phyloP scores from a whole-genome alignment of 2,329 filamentous ascomycete species.

The Hypoxylon sp. region DNA sequence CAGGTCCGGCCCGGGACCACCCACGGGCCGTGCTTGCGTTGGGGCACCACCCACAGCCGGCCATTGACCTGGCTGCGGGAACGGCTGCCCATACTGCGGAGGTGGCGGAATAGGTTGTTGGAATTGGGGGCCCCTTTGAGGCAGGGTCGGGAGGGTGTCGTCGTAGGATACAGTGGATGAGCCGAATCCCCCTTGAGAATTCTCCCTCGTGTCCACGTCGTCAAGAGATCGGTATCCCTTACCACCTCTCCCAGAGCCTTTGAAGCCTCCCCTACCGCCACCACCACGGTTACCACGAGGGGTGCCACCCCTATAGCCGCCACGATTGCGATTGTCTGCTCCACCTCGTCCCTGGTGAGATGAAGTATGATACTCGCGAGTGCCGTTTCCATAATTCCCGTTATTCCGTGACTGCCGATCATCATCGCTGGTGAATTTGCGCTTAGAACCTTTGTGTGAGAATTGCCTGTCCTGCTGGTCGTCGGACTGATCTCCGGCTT shows the following conservation, averaged over 20 bases:
- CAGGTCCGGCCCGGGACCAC: conserved; percentile 54
- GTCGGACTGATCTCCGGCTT: conserved; percentile 74
- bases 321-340: conserved; percentile 42
- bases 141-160: conserved; percentile 56
- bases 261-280: conserved; percentile 54
- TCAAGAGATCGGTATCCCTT: conserved; percentile 76
- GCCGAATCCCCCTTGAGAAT: conserved; percentile 61
- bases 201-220: conserved; percentile 69
- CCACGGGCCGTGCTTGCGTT: conserved; percentile 33
- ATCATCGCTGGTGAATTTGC: conserved; percentile 69
- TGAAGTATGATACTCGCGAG: conserved; percentile 59
- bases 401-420: conserved; percentile 52
- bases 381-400: conserved; percentile 54
- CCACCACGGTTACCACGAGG: conserved; percentile 59
- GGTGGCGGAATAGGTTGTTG: conserved; percentile 29
- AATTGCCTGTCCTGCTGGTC: conserved; percentile 75
- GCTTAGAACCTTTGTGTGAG: conserved; percentile 72
- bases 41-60: conserved; percentile 41
- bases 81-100: conserved; percentile 43
- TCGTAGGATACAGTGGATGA: conserved; percentile 62
- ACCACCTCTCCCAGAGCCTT: conserved; percentile 55
- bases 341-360: conserved; percentile 62
- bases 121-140: conserved; percentile 44
- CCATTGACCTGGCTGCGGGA: conserved; percentile 48
- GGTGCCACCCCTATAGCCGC: conserved; percentile 54